Evolutionary conservation across 164 flowering plant species (phyloP), one percentile per base, ranked within the genome.

Genomic region (Echeveria elegans): DNA sequence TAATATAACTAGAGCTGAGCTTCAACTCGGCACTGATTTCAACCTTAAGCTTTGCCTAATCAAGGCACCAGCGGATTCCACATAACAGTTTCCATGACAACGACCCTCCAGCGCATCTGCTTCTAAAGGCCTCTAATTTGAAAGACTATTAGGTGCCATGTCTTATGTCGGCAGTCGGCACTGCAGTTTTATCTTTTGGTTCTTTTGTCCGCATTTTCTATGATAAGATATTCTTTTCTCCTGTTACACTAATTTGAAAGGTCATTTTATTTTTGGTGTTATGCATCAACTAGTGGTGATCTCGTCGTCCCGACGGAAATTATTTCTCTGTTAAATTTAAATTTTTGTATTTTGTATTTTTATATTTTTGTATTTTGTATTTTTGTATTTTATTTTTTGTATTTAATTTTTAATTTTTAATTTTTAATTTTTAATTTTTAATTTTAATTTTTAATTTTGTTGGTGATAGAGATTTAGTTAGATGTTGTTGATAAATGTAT

Each of bases 81-180:
- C n/a, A 16, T 4, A 56, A 28, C 59, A 56, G 31, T 56, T 56
- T 56, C 11, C 1, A 56, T 28, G 61, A 56, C 32, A 28, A 28
- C 18, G 61, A 56, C 31, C 32, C 61, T 56, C 19, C 12, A 28
- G 61, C 2, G 32, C 61, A 56, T 26, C 18, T 26, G 61, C 61
- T 28, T 56, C 32, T 56, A 14, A 56, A 56, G 4, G 18, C 18
- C 32, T 56, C 6, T 56, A 52, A 9, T 56, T 56, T 28, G 19
- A 28, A 56, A 56, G 61, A 56, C 28, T 56, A 56, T 56, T 56
- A 56, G 32, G 32, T 56, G 61, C 61, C 61, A 56, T 56, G 19
- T 56, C 32, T 15, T 26, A 29, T 56, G 61, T 56, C 61, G 61
- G 61, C 61, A 56, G 7, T 12, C 12, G n/a, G n/a, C n/a, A n/a